Conservation (phyloP, 2,329 filamentous ascomycete species). For the Huntiella bhutanensis region DNA sequence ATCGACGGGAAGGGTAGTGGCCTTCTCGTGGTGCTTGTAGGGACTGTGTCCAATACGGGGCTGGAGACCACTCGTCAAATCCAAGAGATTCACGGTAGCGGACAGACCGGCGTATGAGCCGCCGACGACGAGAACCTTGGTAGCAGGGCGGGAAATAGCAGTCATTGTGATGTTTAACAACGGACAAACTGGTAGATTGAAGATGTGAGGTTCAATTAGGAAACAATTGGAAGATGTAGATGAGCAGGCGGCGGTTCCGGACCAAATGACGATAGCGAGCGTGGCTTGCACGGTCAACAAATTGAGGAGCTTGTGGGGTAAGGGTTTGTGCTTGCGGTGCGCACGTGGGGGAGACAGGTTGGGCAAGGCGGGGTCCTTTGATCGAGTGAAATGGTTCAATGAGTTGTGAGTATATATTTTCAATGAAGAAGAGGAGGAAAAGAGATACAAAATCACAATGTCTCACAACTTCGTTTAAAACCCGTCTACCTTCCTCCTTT, state of each 20-base stretch:
- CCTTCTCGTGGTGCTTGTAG: constrained; percentile 23
- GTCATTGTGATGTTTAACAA: constrained; percentile 1
- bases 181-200: neutral
- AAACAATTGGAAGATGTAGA: neutral
- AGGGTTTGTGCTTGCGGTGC: too few relatives aligned
- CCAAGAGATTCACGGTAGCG: constrained; percentile 45
- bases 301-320: too few relatives aligned
- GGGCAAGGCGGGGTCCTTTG: too few relatives aligned
- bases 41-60: constrained; percentile 25
- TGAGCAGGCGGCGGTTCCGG: neutral
- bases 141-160: constrained; percentile 19
- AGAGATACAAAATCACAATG: too few relatives aligned
- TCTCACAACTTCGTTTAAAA: too few relatives aligned
- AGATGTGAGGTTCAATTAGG: neutral
- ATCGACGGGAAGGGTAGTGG: constrained; percentile 36
- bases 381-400: too few relatives aligned
- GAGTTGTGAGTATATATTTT: too few relatives aligned
- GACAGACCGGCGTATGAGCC: constrained; percentile 56
- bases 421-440: too few relatives aligned
- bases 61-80: constrained; percentile 38
- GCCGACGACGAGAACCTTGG: constrained; percentile 46
- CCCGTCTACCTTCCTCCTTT: too few relatives aligned
- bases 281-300: too few relatives aligned
- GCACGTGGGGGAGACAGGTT: too few relatives aligned
- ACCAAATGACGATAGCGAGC: too few relatives aligned